Evolutionary conservation across 2,329 filamentous ascomycete genomes (phyloP).

Genomic region (Boeremia lycopersici): DNA sequence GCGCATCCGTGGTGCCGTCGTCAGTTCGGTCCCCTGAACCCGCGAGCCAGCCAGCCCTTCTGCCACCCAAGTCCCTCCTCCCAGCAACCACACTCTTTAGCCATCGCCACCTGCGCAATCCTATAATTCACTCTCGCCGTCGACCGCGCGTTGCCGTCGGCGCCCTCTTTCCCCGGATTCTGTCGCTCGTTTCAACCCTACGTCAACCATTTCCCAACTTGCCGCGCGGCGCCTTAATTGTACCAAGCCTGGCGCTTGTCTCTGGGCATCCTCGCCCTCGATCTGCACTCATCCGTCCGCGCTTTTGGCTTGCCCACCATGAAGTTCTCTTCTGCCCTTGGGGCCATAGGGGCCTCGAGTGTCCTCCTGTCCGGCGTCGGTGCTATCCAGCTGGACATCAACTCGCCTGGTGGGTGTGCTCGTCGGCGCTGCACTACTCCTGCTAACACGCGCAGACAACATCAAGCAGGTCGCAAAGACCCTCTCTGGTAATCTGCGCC

Average conservation of each 20-base stretch:
- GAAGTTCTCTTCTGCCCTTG: constrained; percentile 42
- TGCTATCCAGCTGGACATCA: constrained; percentile 42
- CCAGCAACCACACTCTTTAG: constrained; percentile 11
- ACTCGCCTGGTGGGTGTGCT: constrained; percentile 32
- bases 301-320: constrained; percentile 30
- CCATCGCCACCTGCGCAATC: constrained; percentile 7
- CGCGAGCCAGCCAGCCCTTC: constrained; percentile 2
- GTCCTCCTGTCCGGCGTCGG: constrained; percentile 39
- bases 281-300: constrained; percentile 13
- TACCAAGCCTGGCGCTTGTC: constrained; percentile 34
- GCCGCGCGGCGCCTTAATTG: constrained; percentile 14
- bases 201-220: constrained; percentile 24
- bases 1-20: constrained; percentile 10
- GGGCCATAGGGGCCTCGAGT: constrained; percentile 39
- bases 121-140: constrained; percentile 7
- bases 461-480: constrained; percentile 66
- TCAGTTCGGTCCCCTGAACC: constrained; percentile 4
- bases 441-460: constrained; percentile 57
- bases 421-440: not conserved
- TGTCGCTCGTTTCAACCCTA: constrained; percentile 38
- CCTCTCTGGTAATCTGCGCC: constrained; percentile 66
- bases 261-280: constrained; percentile 21
- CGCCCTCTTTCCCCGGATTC: constrained; percentile 22
- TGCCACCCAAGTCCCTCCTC: constrained; percentile 1
- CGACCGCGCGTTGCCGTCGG: constrained; percentile 6